Evolutionary conservation across 1,284 basidiomycete genomes (phyloP), one percentile per base, ranked within the genome.

Genomic region (Leccinum subrobustum): DNA sequence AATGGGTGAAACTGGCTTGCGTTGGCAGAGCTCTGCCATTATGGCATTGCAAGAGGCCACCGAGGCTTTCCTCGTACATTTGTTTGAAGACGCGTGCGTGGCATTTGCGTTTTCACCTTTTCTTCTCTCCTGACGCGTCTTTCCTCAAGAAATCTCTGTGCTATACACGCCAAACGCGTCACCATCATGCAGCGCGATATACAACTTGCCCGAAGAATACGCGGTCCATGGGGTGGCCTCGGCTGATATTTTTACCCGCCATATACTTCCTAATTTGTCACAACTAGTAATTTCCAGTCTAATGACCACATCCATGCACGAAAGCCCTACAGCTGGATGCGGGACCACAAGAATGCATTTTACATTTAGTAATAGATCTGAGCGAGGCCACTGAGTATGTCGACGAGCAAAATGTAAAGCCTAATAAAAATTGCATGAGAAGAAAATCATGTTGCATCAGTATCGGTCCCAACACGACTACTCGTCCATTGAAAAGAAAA

Each of bases 101-200:
- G 23, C 25, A 18, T 37, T 35, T 25, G 51, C 20, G 2, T 12
- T 35, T 57, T 20, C 31, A 52, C 53, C 27, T 33, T 1, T 12
- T 29, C 51, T 29, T 47, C 55, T 56, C 54, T 56, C 54, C 25
- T 53, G 57, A 64, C 50, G 58, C 48, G 47, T 60, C 47, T 44
- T 18, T 12, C 31, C 31, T 33, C 31, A 44, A 44, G 91, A 53
- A 98, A 98, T 75, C 78, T 98, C 52, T 97, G 95, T 72, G 96
- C 97, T 4, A 93, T 99, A 64, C 97, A 99, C 74, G 96, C 97
- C 29, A 98, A 97, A 77, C 91, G 96, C 70, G 97, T 99, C 12
- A 99, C 97, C 6, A 91, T 99, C 70, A 98, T 98, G 96, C 93
- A 95, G 64, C 86, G 92, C 66, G 97, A 99, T 73, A 96, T 99